A percentile compares a stretch with the other conserved stretches of the same genome.
Conservation (phyloP, 108 stramenopile species). For the Cyclotella choctawhatcheeana region DNA sequence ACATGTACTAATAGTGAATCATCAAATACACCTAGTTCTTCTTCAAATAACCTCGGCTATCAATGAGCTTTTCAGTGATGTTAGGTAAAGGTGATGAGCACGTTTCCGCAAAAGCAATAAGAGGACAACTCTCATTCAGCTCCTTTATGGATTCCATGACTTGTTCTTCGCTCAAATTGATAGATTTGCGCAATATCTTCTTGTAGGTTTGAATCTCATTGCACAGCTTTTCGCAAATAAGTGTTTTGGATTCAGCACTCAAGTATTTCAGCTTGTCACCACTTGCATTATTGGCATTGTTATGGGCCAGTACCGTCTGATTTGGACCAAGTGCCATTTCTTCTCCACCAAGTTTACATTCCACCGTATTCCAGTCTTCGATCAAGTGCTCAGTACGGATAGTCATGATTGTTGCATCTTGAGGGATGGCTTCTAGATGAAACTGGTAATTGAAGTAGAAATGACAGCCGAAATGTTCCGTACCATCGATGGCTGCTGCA, state of each 20-base stretch:
- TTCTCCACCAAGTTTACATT: slow-evolving; percentile 18
- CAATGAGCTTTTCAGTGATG: slow-evolving; percentile 15
- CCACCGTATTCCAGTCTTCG: slow-evolving; percentile 26
- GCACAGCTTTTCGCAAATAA: slow-evolving; percentile 26
- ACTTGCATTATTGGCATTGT: slow-evolving; percentile 6
- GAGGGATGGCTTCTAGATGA: slow-evolving; percentile 24
- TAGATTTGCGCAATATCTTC: slow-evolving; percentile 9
- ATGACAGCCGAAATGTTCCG: not conserved
- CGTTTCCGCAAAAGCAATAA: not conserved
- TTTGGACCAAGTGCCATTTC: not conserved
- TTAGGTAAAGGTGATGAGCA: slow-evolving; percentile 11
- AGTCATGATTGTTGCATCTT: slow-evolving; percentile 13
- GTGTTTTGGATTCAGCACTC: slow-evolving; percentile 12
- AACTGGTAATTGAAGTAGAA: slow-evolving; percentile 39
- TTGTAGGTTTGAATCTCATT: slow-evolving; percentile 23
- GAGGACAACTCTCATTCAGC: slow-evolving; percentile 16
- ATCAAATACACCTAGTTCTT: too few relatives aligned
- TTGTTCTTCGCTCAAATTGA: slow-evolving; percentile 19
- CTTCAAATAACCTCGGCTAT: slow-evolving; percentile 25
- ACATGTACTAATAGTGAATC: too few relatives aligned
- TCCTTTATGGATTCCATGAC: slow-evolving; percentile 14
- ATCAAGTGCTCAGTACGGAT: slow-evolving; percentile 30
- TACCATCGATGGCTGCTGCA: slow-evolving; percentile 10
- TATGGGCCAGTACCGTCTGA: slow-evolving; percentile 9
- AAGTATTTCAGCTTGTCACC: slow-evolving; percentile 4